Base-by-base conservation (phyloP, 441 rosid species). In the Eutrema salsugineum region DNA sequence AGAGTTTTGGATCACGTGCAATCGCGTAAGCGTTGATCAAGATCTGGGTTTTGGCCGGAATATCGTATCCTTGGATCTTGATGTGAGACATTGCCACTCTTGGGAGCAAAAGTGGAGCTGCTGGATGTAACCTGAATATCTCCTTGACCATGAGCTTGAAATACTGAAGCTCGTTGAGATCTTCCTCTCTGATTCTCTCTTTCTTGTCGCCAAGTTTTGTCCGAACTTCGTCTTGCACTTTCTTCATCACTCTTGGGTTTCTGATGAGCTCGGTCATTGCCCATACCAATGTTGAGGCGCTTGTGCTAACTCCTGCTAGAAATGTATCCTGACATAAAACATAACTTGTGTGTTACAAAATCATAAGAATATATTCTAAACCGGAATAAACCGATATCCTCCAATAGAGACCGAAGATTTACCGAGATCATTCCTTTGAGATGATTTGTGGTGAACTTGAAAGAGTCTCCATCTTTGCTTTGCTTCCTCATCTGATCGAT, bases 101-200 rank as follows among this genome's bases (percentile, higher is more conserved):
- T 33, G 88, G 70, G 5, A 83, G 68, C 6, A 83, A 66, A 10
- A 83, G 22, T 14, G 82, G 83, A 2, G 11, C 77, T 22, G 88
- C 82, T 63, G 87, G 89, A 38, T 83, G 88, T 57, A 83, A 59
- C 64, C 90, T 78, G 3, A 79, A 27, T 20, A 75, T 75, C 73
- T 87, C 89, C 56, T 87, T 87, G 11, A 83, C 57, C 27, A 83
- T 32, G 67, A 82, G 66, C 14, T 82, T 77, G 1, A 82, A 78
- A 73, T 83, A 87, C 1, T 54, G 64, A 15, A 87, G 27, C 16
- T 77, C 47, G n/a, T 16, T 24, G 3, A 38, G 27, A 27, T 66
- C 60, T 2, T 66, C 6, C 27, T 66, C 60, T 15, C 24, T 22
- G n/a, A 63, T 19, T 47, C 30, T 63, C 40, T 63, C 19, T 2